Evolutionary conservation across 2,329 filamentous ascomycete genomes (phyloP), one percentile per base, ranked within the genome.

Genomic region (Calonectria montana): DNA sequence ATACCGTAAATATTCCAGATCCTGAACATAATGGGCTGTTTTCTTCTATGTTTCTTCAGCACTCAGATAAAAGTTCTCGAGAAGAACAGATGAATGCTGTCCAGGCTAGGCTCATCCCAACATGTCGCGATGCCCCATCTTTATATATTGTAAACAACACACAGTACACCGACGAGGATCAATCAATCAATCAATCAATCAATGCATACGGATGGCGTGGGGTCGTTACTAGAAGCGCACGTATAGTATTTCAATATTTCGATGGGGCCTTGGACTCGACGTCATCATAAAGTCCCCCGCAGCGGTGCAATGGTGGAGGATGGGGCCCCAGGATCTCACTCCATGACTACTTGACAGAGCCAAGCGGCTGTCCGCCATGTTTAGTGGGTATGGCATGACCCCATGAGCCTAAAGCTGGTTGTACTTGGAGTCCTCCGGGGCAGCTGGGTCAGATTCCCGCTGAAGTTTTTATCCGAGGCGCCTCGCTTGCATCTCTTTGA

Each of bases 1-100:
- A 43, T 76, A 83, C 82, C 81, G 67, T 83, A 83, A 50, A 83
- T 83, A 67, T 83, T 83, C 76, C 80, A 82, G 43, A 83, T 84
- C 39, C 69, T 69, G 78, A 81, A 83, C 82, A 83, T 83, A 66
- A 8, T 76, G 74, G 63, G 62, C 45, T 37, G 50, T 6, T 21
- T 67, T 45, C 61, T 50, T 63, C 12, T 7, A 25, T 10, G 4
- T 48, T 59, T 31, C 65, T 68, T n/a, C 47, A 48, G 25, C 21
- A 5, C 18, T 48, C 29, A 37, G 31, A 29, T 64, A 45, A 23
- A 47, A 15, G 39, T 65, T 65, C 35, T n/a, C 21, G 37, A 45
- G 27, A 55, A 62, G 45, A 65, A 68, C 41, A 47, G 37, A 59
- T 31, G 53, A 27, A 47, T 75, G 41, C 39, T 76, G 57, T 59